These are phyloP conservation scores for Fusarium sp. DNA, from an alignment of 2,329 filamentous ascomycete genomes.

Conservation along the genomic window DNA sequence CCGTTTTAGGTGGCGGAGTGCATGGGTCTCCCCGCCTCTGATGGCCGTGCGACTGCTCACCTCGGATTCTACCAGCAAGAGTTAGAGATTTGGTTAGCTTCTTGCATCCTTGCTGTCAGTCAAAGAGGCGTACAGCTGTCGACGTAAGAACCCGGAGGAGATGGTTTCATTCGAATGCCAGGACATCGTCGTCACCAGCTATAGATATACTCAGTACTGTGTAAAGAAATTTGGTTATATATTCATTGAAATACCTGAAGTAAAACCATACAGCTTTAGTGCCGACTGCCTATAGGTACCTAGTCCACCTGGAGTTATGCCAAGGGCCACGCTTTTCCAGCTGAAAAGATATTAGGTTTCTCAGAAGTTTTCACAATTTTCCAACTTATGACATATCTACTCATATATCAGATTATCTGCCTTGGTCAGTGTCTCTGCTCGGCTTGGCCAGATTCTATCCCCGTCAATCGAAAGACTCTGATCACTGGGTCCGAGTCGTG, in stretches of 20 bases:
- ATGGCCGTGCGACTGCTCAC: constrained; percentile 26
- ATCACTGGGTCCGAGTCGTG: constrained; percentile 18
- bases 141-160: constrained; percentile 21
- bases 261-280: too few relatives aligned
- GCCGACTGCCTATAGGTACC: background rate
- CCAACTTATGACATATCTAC: constrained; percentile 14
- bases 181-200: background rate
- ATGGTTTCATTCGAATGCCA: constrained; percentile 1
- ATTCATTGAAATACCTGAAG: too few relatives aligned
- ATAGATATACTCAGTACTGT: background rate
- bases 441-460: constrained; percentile 14
- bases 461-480: constrained; percentile 23
- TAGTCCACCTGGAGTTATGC: background rate
- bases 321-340: background rate
- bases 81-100: constrained; percentile 4
- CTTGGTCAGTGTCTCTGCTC: constrained; percentile 25
- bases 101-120: constrained; percentile 9
- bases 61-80: constrained; percentile 8
- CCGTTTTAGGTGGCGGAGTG: constrained; percentile 12
- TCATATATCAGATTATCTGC: constrained; percentile 41
- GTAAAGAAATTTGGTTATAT: too few relatives aligned
- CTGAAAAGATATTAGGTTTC: background rate
- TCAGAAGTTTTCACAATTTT: background rate
- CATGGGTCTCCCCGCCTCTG: constrained; percentile 29
- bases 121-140: constrained; percentile 12